Evolutionary conservation across 148 eudicot species (phyloP).

Genomic region (Rhododendron henanense): DNA sequence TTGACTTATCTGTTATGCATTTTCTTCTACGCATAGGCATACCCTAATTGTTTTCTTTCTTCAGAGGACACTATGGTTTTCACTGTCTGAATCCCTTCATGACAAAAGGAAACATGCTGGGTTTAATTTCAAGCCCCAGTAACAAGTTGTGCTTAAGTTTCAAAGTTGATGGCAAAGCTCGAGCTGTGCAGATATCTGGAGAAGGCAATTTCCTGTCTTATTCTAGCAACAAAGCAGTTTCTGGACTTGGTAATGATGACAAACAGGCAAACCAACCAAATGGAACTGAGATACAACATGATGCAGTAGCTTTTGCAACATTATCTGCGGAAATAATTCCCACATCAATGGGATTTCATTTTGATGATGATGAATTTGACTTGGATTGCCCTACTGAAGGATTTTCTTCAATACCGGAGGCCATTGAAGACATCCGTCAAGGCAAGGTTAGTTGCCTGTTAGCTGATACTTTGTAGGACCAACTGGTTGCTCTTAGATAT

Average conservation of each 20-base stretch:
- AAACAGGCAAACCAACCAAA: conserved; percentile 16
- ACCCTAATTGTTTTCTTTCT: neutral
- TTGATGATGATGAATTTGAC: conserved; percentile 59
- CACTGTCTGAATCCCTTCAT: neutral
- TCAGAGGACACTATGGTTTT: neutral
- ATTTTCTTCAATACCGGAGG: conserved; percentile 83
- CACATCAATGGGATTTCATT: conserved; percentile 38
- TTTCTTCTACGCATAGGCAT: neutral
- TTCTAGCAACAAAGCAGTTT: conserved; percentile 24
- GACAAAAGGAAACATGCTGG: neutral
- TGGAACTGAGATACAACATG: conserved; percentile 65
- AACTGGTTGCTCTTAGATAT: neutral
- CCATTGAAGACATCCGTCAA: conserved; percentile 83
- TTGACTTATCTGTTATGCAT: neutral
- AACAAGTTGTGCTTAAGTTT: conserved; percentile 18
- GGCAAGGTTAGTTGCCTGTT: conserved; percentile 67
- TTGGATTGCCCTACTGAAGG: conserved; percentile 67
- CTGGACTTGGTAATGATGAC: conserved; percentile 12
- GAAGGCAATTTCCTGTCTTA: conserved; percentile 55
- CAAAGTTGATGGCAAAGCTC: conserved; percentile 35
- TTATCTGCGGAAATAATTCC: conserved; percentile 70
- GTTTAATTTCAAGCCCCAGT: neutral
- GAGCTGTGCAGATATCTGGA: conserved; percentile 54
- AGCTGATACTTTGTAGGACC: neutral
- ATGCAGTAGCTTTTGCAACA: conserved; percentile 51